A percentile compares a stretch with the other conserved stretches of the same genome.
Conservation (phyloP, 805 yeast genomes). For the Starmerella riodocensis region DNA sequence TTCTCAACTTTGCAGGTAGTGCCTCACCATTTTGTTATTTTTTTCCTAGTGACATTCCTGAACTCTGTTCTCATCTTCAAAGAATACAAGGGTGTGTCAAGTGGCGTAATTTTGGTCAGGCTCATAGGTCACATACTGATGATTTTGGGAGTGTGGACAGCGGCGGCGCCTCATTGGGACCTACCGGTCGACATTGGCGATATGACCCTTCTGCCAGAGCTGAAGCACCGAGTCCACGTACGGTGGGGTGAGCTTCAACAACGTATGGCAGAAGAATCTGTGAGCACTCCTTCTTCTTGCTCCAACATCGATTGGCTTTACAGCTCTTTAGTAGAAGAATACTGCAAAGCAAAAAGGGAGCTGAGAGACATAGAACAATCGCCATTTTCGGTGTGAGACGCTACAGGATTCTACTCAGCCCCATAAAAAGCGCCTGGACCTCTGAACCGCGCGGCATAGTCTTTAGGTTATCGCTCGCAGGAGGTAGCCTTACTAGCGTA, state of each 20-base stretch:
- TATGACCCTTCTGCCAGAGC: conserved; percentile 2
- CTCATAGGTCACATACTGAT: conserved; percentile 30
- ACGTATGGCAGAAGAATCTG: too few relatives aligned
- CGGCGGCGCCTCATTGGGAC: conserved; percentile 20
- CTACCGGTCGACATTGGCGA: conserved; percentile 10
- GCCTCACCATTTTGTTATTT: conserved; percentile 38
- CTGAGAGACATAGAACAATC: too few relatives aligned
- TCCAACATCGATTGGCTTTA: not conserved
- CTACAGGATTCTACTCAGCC: not conserved
- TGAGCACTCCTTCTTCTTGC: too few relatives aligned
- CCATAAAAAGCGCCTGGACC: conserved; percentile 20
- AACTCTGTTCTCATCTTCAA: too few relatives aligned
- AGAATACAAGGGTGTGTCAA: too few relatives aligned
- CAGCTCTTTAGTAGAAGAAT: conserved; percentile 1
- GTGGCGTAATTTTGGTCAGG: too few relatives aligned
- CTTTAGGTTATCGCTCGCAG: conserved; percentile 15
- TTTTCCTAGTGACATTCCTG: conserved; percentile 34
- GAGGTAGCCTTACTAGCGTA: conserved; percentile 35
- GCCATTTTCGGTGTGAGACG: not conserved
- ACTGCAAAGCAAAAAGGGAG: conserved; percentile 3
- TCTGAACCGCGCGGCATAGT: conserved; percentile 12
- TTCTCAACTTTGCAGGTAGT: conserved; percentile 37
- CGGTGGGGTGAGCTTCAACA: not conserved
- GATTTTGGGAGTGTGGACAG: conserved; percentile 32
- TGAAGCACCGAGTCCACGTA: conserved; percentile 1